A percentile compares a stretch with the other conserved stretches of the same genome.
Evolutionary conservation across 805 yeast genomes (phyloP).

Genomic region (Saturnispora sanitii): DNA sequence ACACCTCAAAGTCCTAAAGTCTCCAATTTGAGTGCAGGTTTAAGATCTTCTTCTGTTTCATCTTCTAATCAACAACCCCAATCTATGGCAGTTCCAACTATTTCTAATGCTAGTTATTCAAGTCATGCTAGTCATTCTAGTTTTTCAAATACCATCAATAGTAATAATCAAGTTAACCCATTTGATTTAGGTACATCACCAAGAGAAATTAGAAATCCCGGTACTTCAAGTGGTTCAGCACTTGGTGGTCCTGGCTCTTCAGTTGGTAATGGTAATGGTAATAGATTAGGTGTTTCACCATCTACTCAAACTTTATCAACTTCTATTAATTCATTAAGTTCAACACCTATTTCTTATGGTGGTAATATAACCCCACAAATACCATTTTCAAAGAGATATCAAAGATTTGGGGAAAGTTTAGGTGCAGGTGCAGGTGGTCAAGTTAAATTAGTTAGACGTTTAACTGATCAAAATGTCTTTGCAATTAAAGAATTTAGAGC

Average conservation of each 20-base stretch:
- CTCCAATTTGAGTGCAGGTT: conserved; percentile 29
- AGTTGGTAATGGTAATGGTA: conserved; percentile 1
- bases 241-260: conserved; percentile 8
- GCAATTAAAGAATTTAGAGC: conserved; percentile 91
- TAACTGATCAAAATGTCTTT: conserved; percentile 59
- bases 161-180: conserved; percentile 3
- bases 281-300: conserved; percentile 10
- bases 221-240: conserved; percentile 10
- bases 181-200: conserved; percentile 10
- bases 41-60: conserved; percentile 20
- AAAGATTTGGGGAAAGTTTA: conserved; percentile 72
- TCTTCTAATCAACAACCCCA: conserved; percentile 5
- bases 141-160: conserved; percentile 9
- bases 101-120: conserved; percentile 10
- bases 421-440: conserved; percentile 97
- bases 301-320: conserved; percentile 10
- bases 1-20: conserved; percentile 22
- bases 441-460: conserved; percentile 63
- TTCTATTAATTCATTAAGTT: conserved; percentile 10
- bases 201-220: conserved; percentile 9
- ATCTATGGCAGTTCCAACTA: conserved; percentile 10
- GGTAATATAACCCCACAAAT: conserved; percentile 34
- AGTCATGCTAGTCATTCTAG: conserved; percentile 10
- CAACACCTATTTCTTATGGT: conserved; percentile 23
- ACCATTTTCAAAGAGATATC: conserved; percentile 68